Evolutionary conservation across 495 filamentous ascomycete species (phyloP).

Genomic region (Neurospora cerealis): DNA sequence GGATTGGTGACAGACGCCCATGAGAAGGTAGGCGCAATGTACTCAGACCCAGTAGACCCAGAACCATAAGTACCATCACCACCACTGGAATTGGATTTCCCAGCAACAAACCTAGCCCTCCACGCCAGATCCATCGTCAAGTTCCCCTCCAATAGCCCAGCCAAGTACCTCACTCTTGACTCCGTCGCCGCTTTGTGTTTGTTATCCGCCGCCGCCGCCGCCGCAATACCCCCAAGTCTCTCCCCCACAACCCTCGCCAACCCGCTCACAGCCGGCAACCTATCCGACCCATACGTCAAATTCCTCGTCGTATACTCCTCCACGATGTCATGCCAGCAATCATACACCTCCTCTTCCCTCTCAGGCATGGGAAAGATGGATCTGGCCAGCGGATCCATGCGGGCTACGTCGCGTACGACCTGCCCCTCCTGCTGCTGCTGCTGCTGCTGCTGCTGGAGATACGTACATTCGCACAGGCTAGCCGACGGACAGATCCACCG

Average conservation of each 20-base stretch:
- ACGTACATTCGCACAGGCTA: background rate
- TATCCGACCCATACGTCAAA: slow-evolving; percentile 19
- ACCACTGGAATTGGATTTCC: too few species aligned
- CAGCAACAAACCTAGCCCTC: background rate
- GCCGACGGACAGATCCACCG: background rate
- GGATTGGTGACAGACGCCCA: background rate
- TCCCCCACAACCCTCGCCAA: slow-evolving; percentile 14
- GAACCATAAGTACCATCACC: too few species aligned
- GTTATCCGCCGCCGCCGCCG: too few species aligned
- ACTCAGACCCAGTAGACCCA: slow-evolving; percentile 7
- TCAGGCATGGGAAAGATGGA: background rate
- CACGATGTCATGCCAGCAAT: background rate
- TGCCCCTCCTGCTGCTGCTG: background rate
- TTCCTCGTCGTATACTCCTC: slow-evolving; percentile 6
- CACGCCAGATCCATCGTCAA: background rate
- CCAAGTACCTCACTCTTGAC: background rate
- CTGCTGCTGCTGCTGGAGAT: background rate
- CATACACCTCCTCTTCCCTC: background rate
- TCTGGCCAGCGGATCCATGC: background rate
- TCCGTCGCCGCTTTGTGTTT: too few species aligned
- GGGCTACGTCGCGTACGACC: too few species aligned
- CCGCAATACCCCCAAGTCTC: background rate
- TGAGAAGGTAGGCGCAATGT: background rate
- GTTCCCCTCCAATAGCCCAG: background rate
- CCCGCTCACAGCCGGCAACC: slow-evolving; percentile 21